Base-by-base conservation (phyloP, 495 filamentous ascomycete species). In the Trichoderma erinaceum region DNA sequence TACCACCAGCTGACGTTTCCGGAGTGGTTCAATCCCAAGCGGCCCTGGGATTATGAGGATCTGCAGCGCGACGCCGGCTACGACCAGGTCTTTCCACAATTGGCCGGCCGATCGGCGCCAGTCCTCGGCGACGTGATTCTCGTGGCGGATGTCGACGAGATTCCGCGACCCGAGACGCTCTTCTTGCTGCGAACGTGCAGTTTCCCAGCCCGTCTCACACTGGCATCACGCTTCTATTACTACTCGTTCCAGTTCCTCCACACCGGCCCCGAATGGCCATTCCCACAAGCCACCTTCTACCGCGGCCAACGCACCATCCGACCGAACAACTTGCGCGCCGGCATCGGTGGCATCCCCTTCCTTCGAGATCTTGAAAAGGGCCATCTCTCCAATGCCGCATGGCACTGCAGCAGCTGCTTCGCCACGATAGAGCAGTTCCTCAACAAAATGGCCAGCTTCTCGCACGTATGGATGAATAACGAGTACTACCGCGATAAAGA, bases 321-420 rank as follows among this genome's bases (percentile, higher is more conserved):
- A 23, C 84, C 84, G 2, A 78, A 79, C 50, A 77, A 84, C 67
- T 73, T 85, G 43, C 77, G 84, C 48, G 80, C 78, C 44, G 78
- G 77, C 7, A 74, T 80, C 29, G 77, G 78, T 63, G 74, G 74
- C 21, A 35, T 77, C 44, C 73, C 74, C 69, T 73, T 72, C 11
- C 48, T 73, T 21, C 68, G 72, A 48, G 71, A 69, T 44, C 76
- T 77, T 64, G 78, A 81, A 41, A 76, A 77, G 69, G 74, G 70
- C n/a, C 75, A 81, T 27, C 41, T 86, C 4, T 74, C 69, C 68
- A 80, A 80, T 70, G 82, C 84, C 0, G 78, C 75, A 7, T 87
- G 84, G 84, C 83, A 85, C 70, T 87, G 85, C 73, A 82, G 80
- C 41, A 80, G 75, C 16, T 86, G 85, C 70, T 84, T 86, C 68